Base-by-base conservation (phyloP, 192 early-diverging fungal genomes). In the Coemansia sp. region DNA sequence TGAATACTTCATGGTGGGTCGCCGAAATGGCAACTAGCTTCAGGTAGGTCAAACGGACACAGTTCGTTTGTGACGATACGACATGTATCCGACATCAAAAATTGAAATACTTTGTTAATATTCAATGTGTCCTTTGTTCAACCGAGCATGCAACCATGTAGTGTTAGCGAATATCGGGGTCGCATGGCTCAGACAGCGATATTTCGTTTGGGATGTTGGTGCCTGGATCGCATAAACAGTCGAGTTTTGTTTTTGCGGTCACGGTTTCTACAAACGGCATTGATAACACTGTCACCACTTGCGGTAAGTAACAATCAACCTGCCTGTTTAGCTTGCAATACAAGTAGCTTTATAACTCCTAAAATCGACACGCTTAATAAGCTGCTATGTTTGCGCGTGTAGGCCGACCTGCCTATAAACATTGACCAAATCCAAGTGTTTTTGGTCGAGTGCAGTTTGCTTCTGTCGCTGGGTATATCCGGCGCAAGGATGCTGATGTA, bases 201-300 rank as follows among this genome's bases (percentile, higher is more conserved):
- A 55, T 76, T 82, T 34, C 68, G 78, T 7, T 70, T 81, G 67
- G 73, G 79, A 7, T 76, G 74, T 47, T 71, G 71, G 39, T 67
- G 74, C 16, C 74, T 70, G 6, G 74, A 76, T 18, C 67, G 70
- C 16, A 58, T 76, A 9, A 76, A 66, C 55, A 73, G 68, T 44
- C 59, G 70, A 16, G 64, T 76, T 4, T 30, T 82, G 43, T 76
- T 75, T 52, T 35, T 82, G 53, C 79, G 74, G 0, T 76, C 79
- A 1, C 67, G 74, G 2, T 82, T 82, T 45, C 7, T 82, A 37
- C 79, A 82, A 52, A 68, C 64, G 6, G 68, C 70, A 8, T 65
- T 82, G 55, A 67, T 82, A 43, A 62, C 65, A 10, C 65, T 82
- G 4, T 76, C 74, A 0, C 70, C 79, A 1, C 64, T 76, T 30